A percentile compares a stretch with the other conserved stretches of the same genome.
phyloP scores from a whole-genome alignment of 352 stramenopile genomes.

The Pythium monospermum region DNA sequence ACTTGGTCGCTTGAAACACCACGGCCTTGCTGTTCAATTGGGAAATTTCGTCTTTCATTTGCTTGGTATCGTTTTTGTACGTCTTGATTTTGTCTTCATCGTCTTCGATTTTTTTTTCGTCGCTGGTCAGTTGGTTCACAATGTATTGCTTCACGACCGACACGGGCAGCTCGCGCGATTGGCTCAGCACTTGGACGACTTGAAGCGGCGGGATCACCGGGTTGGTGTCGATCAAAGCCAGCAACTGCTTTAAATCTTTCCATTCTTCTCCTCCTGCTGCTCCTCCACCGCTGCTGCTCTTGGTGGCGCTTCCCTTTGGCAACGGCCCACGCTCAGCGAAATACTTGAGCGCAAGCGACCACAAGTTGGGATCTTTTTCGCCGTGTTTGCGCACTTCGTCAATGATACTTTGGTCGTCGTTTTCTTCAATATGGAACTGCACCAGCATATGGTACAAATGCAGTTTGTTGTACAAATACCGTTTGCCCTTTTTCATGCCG shows the following conservation, averaged over 20 bases:
- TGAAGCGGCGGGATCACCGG: constrained; percentile 79
- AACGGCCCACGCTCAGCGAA: constrained; percentile 82
- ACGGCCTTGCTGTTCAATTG: constrained; percentile 80
- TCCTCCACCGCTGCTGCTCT: too few relatives aligned
- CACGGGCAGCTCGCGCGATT: constrained; percentile 75
- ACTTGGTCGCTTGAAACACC: constrained; percentile 90
- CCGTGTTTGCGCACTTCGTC: constrained; percentile 88
- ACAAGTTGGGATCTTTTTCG: constrained; percentile 87
- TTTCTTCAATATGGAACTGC: constrained; percentile 92
- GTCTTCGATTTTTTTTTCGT: constrained; percentile 80
- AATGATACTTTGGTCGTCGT: constrained; percentile 86
- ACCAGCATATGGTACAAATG: constrained; percentile 94
- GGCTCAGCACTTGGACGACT: constrained; percentile 81
- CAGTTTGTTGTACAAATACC: constrained; percentile 93
- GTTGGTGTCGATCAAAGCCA: constrained; percentile 75
- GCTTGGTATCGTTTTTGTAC: constrained; percentile 83
- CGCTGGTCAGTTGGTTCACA: constrained; percentile 72
- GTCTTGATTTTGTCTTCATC: constrained; percentile 85
- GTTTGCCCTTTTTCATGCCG: constrained; percentile 89
- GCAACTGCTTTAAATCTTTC: constrained; percentile 75
- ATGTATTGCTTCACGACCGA: constrained; percentile 84
- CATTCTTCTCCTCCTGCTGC: constrained; percentile 78
- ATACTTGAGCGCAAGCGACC: constrained; percentile 87
- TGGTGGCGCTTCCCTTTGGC: constrained; percentile 48
- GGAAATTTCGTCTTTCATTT: constrained; percentile 88